Evolutionary conservation across 1,284 basidiomycete genomes (phyloP).

Genomic region (Puccinia novopanici): DNA sequence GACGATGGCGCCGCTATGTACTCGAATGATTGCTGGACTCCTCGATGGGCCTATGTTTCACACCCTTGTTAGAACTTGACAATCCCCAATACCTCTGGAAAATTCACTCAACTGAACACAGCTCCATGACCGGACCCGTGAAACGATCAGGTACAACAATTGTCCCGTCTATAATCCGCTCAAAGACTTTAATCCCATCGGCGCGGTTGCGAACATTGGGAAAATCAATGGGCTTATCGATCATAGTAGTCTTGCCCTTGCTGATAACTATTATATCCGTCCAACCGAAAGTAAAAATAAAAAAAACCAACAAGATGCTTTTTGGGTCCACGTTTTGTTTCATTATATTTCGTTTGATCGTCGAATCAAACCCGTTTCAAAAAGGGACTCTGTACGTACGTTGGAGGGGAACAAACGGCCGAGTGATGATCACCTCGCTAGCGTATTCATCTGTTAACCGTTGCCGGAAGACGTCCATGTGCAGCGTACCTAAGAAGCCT

Average conservation of each 20-base stretch:
- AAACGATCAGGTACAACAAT: slow-evolving; percentile 77
- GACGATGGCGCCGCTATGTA: slow-evolving; percentile 53
- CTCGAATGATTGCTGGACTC: slow-evolving; percentile 54
- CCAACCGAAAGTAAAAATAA: too few species aligned
- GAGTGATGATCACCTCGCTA: slow-evolving; percentile 64
- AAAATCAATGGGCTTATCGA: slow-evolving; percentile 91
- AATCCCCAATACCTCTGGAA: background rate
- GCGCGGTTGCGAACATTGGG: slow-evolving; percentile 69
- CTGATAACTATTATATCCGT: background rate
- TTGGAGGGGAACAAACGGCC: slow-evolving; percentile 90
- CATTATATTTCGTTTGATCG: background rate
- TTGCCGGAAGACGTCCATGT: slow-evolving; percentile 96
- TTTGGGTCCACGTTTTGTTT: slow-evolving; percentile 8
- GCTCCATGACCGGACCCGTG: slow-evolving; percentile 84
- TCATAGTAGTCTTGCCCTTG: slow-evolving; percentile 67
- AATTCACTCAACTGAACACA: slow-evolving; percentile 66
- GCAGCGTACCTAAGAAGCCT: slow-evolving; percentile 91
- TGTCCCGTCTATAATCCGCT: slow-evolving; percentile 69
- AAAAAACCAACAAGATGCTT: background rate
- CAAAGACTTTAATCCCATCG: slow-evolving; percentile 74
- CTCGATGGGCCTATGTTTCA: slow-evolving; percentile 54
- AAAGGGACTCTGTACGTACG: slow-evolving; percentile 62
- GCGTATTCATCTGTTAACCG: slow-evolving; percentile 95
- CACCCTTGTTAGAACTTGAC: background rate
- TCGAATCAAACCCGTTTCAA: slow-evolving; percentile 66